Conservation (phyloP, 352 stramenopile genomes). For the Ophiocytium majus region DNA sequence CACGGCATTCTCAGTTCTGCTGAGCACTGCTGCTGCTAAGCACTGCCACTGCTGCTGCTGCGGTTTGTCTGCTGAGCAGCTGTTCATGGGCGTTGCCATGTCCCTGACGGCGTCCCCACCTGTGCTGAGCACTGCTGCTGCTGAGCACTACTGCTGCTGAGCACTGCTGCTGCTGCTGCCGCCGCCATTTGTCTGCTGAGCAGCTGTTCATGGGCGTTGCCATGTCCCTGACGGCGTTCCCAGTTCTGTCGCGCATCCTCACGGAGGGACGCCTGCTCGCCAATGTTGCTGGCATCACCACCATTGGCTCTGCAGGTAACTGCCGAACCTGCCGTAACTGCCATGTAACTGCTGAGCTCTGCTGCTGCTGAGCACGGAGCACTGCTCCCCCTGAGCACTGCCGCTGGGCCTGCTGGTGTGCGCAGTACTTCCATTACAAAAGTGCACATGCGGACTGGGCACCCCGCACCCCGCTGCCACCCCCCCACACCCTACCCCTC, state of each 20-base stretch:
- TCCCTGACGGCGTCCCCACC: background rate
- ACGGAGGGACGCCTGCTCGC: constrained; percentile 30
- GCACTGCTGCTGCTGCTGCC: background rate
- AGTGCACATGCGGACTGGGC: no score
- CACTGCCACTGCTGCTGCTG: background rate
- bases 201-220: constrained; percentile 39
- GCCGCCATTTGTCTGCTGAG: background rate
- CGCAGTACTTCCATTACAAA: no score
- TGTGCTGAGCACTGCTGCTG: background rate
- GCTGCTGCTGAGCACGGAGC: no score
- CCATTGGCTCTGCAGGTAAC: background rate
- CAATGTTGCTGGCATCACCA: constrained; percentile 17
- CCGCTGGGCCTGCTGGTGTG: no score
- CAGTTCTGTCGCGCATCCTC: constrained; percentile 42
- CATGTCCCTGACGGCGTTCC: constrained; percentile 47
- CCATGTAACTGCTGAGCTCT: no score
- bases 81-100: constrained; percentile 27
- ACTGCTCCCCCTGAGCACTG: no score
- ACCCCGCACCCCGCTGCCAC: no score
- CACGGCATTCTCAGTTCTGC: background rate
- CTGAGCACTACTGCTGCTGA: no score
- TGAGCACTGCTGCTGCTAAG: no score
- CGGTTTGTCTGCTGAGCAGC: background rate
- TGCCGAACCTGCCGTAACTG: no score
- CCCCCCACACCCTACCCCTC: no score